These are phyloP conservation scores for Bromus sterilis DNA, from an alignment of 176 grass and related monocot genomes.

Conservation along the genomic window DNA sequence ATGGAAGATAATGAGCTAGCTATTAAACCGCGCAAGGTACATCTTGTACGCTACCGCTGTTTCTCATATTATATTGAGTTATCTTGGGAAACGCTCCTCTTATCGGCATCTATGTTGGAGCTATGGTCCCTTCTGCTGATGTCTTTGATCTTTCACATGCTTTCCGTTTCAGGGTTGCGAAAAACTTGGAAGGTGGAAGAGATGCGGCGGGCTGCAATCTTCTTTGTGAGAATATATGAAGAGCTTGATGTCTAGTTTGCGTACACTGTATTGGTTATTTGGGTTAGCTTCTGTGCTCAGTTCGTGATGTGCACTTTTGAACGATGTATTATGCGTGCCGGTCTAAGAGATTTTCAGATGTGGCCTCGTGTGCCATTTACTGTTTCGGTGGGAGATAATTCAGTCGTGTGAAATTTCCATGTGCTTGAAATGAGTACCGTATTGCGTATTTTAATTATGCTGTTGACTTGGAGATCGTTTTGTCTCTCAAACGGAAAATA, in stretches of 20 bases:
- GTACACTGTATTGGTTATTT: not conserved
- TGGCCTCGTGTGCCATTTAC: not conserved
- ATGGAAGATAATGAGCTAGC: constrained; percentile 72
- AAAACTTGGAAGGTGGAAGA: constrained; percentile 75
- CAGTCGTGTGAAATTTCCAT: not conserved
- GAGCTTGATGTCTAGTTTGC: not conserved
- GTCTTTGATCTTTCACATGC: not conserved
- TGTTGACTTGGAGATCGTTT: not conserved
- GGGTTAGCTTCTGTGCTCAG: not conserved
- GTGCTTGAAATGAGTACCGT: not conserved
- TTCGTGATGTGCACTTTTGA: not conserved
- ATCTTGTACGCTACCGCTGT: not conserved
- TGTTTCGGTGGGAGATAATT: not conserved
- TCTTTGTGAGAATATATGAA: constrained; percentile 26
- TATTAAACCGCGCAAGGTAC: constrained; percentile 61
- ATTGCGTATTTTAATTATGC: not conserved
- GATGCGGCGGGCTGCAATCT: constrained; percentile 11
- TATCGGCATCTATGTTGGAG: not conserved
- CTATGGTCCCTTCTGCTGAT: not conserved
- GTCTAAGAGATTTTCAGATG: not conserved
- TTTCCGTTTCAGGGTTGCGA: constrained; percentile 45
- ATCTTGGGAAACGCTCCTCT: not conserved
- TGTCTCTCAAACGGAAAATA: too few relatives aligned
- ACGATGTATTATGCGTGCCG: not conserved
- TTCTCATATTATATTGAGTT: not conserved